Base-by-base conservation (phyloP, 2,329 filamentous ascomycete genomes). In the Boeremia lycopersici region DNA sequence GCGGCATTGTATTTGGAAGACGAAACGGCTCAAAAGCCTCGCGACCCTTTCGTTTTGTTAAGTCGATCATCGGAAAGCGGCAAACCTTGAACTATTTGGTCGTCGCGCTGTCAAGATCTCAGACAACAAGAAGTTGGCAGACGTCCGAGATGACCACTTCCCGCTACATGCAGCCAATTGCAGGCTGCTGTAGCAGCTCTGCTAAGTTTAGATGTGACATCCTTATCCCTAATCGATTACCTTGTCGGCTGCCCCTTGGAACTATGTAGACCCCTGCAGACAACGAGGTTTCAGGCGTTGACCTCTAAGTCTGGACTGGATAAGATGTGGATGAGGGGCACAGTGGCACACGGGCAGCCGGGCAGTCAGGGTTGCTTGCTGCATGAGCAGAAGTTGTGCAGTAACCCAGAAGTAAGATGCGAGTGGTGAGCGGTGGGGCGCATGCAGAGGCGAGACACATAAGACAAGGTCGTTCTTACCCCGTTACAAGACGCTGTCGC, bases 171-270 rank as follows among this genome's bases (percentile, higher is more conserved):
- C 30, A 46, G 59, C 68, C 68, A 71, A 72, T 72, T 23, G 57
- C 42, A 51, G 46, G 56, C 59, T 46, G 60, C 59, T 43, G 62
- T 55, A 56, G 58, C 56, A 62, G 62, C 56, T 43, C 61, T 61
- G 62, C 72, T 73, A 74, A 65, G 69, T 69, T 67, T 69, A 69
- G 70, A 59, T 60, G 70, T 69, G 63, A 67, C 67, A 72, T 53
- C 68, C 55, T 59, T 74, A 30, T 40, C 38, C 38, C 48, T 43
- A 47, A 40, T 51, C 30, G 53, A 51, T 50, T 44, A 41, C 34
- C 44, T 41, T 23, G 28, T 49, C 35, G 45, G 31, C 36, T 35
- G 40, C 47, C 53, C 53, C 53, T 49, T 51, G 68, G 69, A 74
- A 72, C 67, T 53, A 36, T 36, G 34, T 36, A 52, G 56, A 59